Percentiles rank a stretch among this genome's conserved stretches.
Conservation (phyloP, 371 early-diverging fungal genomes). For the Rhizopus microsporus region DNA sequence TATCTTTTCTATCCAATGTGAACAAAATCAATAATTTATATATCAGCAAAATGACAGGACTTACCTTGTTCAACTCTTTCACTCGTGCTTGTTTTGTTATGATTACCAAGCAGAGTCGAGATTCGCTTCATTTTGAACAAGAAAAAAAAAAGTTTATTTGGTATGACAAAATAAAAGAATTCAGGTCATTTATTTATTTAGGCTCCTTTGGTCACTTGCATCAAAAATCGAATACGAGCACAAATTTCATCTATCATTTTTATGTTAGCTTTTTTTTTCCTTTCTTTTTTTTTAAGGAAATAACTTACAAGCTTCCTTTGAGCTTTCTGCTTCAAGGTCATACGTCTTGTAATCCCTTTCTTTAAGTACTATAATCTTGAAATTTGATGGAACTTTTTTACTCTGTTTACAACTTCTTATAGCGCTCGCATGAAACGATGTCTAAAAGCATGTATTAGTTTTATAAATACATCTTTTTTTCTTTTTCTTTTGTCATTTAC, state of each 20-base stretch:
- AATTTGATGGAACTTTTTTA: slow-evolving; percentile 71
- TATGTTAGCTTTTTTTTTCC: background rate
- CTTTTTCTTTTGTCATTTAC: slow-evolving; percentile 36
- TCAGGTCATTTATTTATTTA: slow-evolving; percentile 4
- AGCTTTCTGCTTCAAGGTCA: slow-evolving; percentile 75
- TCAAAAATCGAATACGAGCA: slow-evolving; percentile 40
- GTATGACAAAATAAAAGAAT: no score
- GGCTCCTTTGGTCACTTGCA: slow-evolving; percentile 45
- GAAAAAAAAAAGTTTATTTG: background rate
- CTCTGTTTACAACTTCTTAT: slow-evolving; percentile 79
- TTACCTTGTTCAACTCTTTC: slow-evolving; percentile 1
- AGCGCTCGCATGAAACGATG: slow-evolving; percentile 78
- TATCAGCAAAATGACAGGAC: background rate
- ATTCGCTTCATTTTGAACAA: slow-evolving; percentile 18
- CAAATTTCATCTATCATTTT: slow-evolving; percentile 47
- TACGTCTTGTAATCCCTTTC: slow-evolving; percentile 74
- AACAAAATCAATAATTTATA: background rate
- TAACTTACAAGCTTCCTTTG: slow-evolving; percentile 71
- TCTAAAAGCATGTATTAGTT: slow-evolving; percentile 29
- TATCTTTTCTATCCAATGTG: background rate
- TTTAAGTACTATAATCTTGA: slow-evolving; percentile 73
- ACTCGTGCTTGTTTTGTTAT: background rate
- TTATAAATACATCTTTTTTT: background rate
- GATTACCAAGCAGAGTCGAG: slow-evolving; percentile 13
- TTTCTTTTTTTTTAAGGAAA: no score